Percentiles rank a stretch among this genome's conserved stretches.
Conservation (phyloP, 495 filamentous ascomycete genomes). For the Tuber melanosporum region DNA sequence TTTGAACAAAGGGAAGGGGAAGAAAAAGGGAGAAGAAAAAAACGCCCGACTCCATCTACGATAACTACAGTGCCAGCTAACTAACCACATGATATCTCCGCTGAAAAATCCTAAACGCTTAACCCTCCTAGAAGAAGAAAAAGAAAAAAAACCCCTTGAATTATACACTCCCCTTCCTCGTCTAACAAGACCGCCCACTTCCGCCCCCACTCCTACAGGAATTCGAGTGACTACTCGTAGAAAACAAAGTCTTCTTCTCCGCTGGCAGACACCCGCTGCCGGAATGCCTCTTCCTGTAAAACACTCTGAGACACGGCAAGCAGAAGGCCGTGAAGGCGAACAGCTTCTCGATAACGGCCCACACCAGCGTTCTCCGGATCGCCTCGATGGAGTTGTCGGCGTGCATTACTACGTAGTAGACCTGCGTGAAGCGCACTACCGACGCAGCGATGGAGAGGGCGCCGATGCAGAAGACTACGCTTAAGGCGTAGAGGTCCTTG, state of each 20-base stretch:
- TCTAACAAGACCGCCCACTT: neutral
- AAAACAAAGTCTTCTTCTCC: neutral
- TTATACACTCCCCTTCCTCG: neutral
- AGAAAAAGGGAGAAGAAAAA: neutral
- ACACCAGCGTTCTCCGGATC: slow-evolving; percentile 24
- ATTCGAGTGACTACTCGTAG: neutral
- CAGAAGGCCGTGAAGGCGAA: slow-evolving; percentile 33
- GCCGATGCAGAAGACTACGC: slow-evolving; percentile 23
- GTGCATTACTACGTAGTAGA: slow-evolving; percentile 27
- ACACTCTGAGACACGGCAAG: slow-evolving; percentile 23
- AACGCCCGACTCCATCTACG: neutral
- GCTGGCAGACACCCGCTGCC: neutral
- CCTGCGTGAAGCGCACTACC: slow-evolving; percentile 30
- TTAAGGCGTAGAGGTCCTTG: slow-evolving; percentile 25
- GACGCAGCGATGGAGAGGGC: slow-evolving; percentile 25
- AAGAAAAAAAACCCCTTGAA: neutral
- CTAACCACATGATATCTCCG: neutral
- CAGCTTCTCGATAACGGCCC: slow-evolving; percentile 31
- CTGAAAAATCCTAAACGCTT: neutral
- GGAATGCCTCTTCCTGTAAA: slow-evolving; percentile 22
- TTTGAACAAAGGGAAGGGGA: neutral
- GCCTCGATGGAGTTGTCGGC: slow-evolving; percentile 23
- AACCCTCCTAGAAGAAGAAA: neutral
- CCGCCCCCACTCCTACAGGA: neutral
- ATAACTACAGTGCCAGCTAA: neutral